Evolutionary conservation across 306 rosid genomes (phyloP), one percentile per base, ranked within the genome.

Genomic region (Mimosa bimucronata): DNA sequence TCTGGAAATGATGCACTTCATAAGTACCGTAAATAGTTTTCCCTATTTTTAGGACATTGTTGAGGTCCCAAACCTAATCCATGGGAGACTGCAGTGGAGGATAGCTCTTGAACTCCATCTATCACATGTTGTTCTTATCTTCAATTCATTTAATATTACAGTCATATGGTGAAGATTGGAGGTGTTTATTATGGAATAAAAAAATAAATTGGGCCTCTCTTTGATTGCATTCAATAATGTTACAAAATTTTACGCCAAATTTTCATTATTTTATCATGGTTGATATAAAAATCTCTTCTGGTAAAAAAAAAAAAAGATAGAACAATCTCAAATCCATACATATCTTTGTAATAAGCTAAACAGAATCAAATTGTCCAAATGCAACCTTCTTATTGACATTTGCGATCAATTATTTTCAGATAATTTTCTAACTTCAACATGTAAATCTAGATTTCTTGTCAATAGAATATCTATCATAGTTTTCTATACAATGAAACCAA

Each of bases 391-490:
- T 29, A 21, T 34, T 42, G 71, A 81, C 21, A 44, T 37, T 21
- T 6, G 31, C 10, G 31, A 55, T 73, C 7, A 53, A 38, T 18
- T 11, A 26, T 46, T 45, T 71, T 70, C 34, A 23, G 30, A 65
- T 74, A 40, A 23, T 23, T 34, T 70, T 66, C 66, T 74, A 0
- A 31, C 40, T 73, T 67, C 42, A 31, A 46, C 34, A 81, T 38
- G 15, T 25, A 55, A 73, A 69, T 78, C 44, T 62, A 71, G 46
- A 75, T 26, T 50, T 70, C 38, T 38, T 14, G 21, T 57, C 71
- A 61, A 67, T 52, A 64, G 73, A 77, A 74, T 71, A 77, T 67
- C 62, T 15, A 65, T 62, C 34, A 60, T 50, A 78, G 25, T 40
- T 50, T 40, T 60, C 50, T 42, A 70, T 25, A 45, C 74, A 40